Evolutionary conservation across 23 red algal genomes (phyloP).

Genomic region (Gracilaria vermiculophylla): DNA sequence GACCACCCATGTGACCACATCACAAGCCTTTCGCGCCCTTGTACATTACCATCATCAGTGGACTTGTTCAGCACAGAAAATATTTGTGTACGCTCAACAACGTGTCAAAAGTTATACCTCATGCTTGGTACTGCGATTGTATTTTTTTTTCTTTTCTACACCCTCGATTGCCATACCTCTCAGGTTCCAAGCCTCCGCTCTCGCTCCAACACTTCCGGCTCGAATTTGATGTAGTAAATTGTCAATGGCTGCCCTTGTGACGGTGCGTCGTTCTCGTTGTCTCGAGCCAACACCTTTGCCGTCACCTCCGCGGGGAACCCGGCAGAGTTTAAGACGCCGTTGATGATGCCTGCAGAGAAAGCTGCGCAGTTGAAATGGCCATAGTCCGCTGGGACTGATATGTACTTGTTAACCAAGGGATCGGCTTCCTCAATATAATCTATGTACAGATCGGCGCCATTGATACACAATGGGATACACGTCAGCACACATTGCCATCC

Average conservation of each 20-base stretch:
- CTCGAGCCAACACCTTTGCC: slow-evolving; percentile 57
- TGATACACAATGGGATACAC: neutral
- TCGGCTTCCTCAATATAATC: slow-evolving; percentile 95
- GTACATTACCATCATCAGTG: neutral
- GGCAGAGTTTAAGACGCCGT: slow-evolving; percentile 70
- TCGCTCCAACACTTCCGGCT: slow-evolving; percentile 58
- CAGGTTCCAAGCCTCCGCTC: slow-evolving; percentile 54
- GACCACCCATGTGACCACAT: slow-evolving; percentile 8
- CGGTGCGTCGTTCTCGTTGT: slow-evolving; percentile 7
- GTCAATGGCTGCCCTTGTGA: slow-evolving; percentile 55
- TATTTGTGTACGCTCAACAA: neutral
- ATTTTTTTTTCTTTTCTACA: neutral
- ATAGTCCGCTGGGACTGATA: slow-evolving; percentile 87
- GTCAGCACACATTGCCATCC: neutral
- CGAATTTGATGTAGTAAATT: slow-evolving; percentile 86
- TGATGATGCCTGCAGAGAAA: slow-evolving; percentile 83
- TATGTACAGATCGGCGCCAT: neutral
- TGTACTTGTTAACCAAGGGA: slow-evolving; percentile 89
- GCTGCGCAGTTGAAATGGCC: slow-evolving; percentile 93
- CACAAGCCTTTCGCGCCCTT: neutral
- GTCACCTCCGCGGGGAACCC: slow-evolving; percentile 75
- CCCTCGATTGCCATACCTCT: neutral
- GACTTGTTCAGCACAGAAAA: neutral
- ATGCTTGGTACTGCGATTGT: neutral
- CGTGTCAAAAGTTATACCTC: neutral